These are phyloP conservation scores for Solanum corneliomulleri DNA, from an alignment of 257 asterid species.

Conservation along the genomic window DNA sequence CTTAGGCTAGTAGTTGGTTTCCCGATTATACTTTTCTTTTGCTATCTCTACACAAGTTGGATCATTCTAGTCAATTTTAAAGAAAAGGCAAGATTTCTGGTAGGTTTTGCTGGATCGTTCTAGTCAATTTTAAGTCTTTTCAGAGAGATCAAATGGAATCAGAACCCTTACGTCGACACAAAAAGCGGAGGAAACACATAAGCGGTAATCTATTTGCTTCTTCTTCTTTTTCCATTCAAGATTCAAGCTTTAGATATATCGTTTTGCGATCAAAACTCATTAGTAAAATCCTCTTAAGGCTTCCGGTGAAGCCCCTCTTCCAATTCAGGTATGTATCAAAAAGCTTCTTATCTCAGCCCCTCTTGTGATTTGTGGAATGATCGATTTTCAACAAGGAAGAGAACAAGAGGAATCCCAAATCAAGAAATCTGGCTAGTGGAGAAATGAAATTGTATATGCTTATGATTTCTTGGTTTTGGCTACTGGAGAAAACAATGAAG, in stretches of 20 bases:
- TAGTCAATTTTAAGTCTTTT: background rate
- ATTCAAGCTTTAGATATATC: background rate
- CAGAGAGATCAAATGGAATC: background rate
- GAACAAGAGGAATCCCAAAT: background rate
- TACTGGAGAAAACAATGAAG: background rate
- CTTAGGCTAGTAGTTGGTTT: too few relatives aligned
- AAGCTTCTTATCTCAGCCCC: background rate
- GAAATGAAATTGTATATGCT: background rate
- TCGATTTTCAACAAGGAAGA: background rate
- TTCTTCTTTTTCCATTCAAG: background rate
- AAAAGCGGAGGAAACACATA: background rate
- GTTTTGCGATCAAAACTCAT: background rate
- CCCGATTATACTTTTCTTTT: too few relatives aligned
- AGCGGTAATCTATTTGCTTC: background rate
- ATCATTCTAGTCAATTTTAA: background rate
- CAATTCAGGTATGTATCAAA: background rate
- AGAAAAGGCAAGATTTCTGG: background rate
- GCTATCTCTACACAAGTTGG: background rate
- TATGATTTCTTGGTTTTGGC: background rate
- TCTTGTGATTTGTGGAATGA: background rate
- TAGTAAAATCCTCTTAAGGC: background rate
- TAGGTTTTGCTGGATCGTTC: background rate
- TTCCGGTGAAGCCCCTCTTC: background rate
- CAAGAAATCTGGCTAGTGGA: background rate
- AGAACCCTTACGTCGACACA: background rate